These are phyloP conservation scores for Cladobotryum mycophilum DNA, from an alignment of 2,329 filamentous ascomycete species.

Conservation along the genomic window DNA sequence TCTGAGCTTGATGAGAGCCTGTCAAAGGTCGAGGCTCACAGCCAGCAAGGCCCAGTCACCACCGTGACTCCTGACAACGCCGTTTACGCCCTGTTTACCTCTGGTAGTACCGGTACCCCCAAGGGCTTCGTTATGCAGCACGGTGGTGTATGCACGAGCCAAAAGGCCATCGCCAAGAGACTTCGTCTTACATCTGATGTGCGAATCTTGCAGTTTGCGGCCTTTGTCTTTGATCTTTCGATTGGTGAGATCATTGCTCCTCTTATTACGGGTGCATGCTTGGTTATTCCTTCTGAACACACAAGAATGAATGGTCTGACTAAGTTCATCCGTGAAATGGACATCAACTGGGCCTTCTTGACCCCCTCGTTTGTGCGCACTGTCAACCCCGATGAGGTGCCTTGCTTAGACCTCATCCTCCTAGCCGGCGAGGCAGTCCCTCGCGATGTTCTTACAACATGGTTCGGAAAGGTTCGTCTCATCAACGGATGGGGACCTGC, in stretches of 20 bases:
- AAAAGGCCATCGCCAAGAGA: background rate
- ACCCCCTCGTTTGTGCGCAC: background rate
- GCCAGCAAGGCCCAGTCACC: background rate
- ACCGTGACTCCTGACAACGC: background rate
- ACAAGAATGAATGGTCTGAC: constrained; percentile 4
- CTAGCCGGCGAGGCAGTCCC: constrained; percentile 2
- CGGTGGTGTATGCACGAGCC: background rate
- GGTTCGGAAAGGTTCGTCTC: constrained; percentile 4
- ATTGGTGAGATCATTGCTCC: constrained; percentile 9
- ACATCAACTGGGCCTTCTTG: background rate
- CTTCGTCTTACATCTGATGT: background rate
- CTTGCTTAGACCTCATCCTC: background rate
- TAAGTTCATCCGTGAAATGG: background rate
- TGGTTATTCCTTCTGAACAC: constrained; percentile 14
- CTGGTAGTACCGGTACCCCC: constrained; percentile 6
- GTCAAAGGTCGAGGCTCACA: background rate
- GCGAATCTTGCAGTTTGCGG: constrained; percentile 13
- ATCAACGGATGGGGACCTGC: constrained; percentile 8
- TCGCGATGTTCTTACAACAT: constrained; percentile 5
- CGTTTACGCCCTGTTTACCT: constrained; percentile 8
- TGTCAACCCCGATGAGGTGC: background rate
- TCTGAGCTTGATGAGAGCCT: background rate
- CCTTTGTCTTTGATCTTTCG: constrained; percentile 12
- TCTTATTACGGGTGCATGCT: constrained; percentile 1
- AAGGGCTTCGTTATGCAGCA: constrained; percentile 8